phyloP scores from a whole-genome alignment of 768 basidiomycete genomes.

The Trametes punicea region DNA sequence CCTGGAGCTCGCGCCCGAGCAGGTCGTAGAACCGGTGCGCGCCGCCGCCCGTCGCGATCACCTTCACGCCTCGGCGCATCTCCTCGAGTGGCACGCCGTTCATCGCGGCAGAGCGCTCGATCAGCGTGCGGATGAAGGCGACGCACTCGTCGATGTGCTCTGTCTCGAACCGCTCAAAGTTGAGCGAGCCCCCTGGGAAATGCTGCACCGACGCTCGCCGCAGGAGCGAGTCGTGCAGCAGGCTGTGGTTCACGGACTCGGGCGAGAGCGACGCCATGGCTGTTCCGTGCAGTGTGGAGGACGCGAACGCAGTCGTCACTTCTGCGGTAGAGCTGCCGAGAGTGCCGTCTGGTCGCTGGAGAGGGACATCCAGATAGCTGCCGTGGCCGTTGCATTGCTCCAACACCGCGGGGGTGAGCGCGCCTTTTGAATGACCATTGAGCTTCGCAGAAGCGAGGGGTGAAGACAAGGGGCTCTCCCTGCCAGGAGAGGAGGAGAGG shows the following conservation, averaged over 20 bases:
- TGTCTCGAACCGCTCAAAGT: slow-evolving; percentile 97
- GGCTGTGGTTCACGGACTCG: slow-evolving; percentile 34
- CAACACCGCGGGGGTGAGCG: slow-evolving; percentile 80
- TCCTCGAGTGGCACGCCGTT: slow-evolving; percentile 87
- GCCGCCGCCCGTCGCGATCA: slow-evolving; percentile 97
- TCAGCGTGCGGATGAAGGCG: slow-evolving; percentile 81
- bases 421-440: slow-evolving; percentile 52
- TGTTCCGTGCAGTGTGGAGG: slow-evolving; percentile 19
- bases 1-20: slow-evolving; percentile 67
- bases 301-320: slow-evolving; percentile 10
- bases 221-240: slow-evolving; percentile 62
- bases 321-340: not conserved
- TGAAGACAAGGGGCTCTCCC: slow-evolving; percentile 28
- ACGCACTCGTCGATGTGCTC: slow-evolving; percentile 82
- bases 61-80: slow-evolving; percentile 91
- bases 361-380: not conserved
- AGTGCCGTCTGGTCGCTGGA: slow-evolving; percentile 16
- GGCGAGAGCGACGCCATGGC: slow-evolving; percentile 36
- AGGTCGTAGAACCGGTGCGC: slow-evolving; percentile 92
- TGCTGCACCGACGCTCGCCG: slow-evolving; percentile 71
- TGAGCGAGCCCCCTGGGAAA: slow-evolving; percentile 94
- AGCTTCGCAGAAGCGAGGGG: slow-evolving; percentile 32
- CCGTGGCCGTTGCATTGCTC: slow-evolving; percentile 19
- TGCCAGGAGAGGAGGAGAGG: slow-evolving; percentile 30
- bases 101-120: slow-evolving; percentile 77